phyloP scores from a whole-genome alignment of 768 basidiomycete species.

The Collybia sp. region DNA sequence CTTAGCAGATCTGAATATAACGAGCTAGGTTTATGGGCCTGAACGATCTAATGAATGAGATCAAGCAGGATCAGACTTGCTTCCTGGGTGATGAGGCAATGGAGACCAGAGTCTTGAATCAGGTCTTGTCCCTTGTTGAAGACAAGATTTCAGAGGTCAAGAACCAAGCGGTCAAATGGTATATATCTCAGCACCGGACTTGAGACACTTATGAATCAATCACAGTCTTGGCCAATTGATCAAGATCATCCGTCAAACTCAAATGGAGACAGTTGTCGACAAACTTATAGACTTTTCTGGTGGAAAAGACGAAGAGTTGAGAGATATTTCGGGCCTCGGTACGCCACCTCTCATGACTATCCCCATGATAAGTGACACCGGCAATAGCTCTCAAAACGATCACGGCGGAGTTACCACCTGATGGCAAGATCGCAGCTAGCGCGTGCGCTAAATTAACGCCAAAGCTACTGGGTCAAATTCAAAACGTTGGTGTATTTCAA shows the following conservation, averaged over 20 bases:
- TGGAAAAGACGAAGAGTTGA: slow-evolving; percentile 85
- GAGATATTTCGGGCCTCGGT: slow-evolving; percentile 95
- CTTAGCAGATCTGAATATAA: slow-evolving; percentile 10
- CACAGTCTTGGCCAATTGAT: slow-evolving; percentile 83
- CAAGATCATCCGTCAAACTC: slow-evolving; percentile 78
- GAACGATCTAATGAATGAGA: slow-evolving; percentile 89
- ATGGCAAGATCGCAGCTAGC: slow-evolving; percentile 72
- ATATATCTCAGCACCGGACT: slow-evolving; percentile 12
- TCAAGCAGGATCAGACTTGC: slow-evolving; percentile 68
- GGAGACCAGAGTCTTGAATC: slow-evolving; percentile 80
- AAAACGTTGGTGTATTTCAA: slow-evolving; percentile 47
- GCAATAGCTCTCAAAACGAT: slow-evolving; percentile 87
- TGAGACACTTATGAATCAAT: slow-evolving; percentile 6
- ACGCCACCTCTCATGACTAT: slow-evolving; percentile 12
- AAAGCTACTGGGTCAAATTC: slow-evolving; percentile 74
- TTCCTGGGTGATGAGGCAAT: slow-evolving; percentile 82
- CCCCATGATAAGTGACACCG: not conserved
- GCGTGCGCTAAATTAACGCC: slow-evolving; percentile 84
- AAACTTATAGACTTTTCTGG: slow-evolving; percentile 83
- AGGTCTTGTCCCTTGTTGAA: slow-evolving; percentile 82
- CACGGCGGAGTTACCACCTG: slow-evolving; percentile 82
- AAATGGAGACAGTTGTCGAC: slow-evolving; percentile 86
- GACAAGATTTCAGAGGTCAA: slow-evolving; percentile 99
- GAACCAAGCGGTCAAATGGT: slow-evolving; percentile 97
- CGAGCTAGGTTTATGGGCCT: slow-evolving; percentile 91